Evolutionary conservation across 345 rosid genomes (phyloP), one percentile per base, ranked within the genome.

Genomic region (Draba incana): DNA sequence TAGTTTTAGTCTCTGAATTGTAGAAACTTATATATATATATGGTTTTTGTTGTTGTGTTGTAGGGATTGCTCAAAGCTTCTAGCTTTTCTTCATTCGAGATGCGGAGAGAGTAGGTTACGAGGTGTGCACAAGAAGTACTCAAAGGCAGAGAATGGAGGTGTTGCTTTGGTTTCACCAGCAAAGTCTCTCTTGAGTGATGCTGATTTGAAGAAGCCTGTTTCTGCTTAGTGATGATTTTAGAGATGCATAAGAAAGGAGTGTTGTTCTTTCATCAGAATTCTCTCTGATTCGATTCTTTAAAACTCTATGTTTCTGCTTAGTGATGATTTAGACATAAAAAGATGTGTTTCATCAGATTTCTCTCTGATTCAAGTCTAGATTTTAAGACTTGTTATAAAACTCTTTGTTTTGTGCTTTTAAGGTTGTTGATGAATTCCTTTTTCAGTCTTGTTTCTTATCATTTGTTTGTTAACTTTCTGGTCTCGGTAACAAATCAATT

Each of bases 31-130:
- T 27, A 8, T 16, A 37, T 27, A 8, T 16, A 13, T 20, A 3
- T 27, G 2, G 55, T 48, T 51, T 41, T 1, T 44, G 39, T 35
- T 48, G 41, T 12, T 64, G 38, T 56, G 7, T 41, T 45, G 8
- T 77, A 89, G 96, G 76, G 84, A 81, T 37, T 92, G 98, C 51
- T 88, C 96, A 51, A 81, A 88, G 84, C 57, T 81, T 23, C 65
- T 92, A 58, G 85, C 78, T 1, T 64, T 69, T 48, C 81, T 69
- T 53, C 93, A 92, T 41, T 76, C 85, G 2, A 78, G 75, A 35
- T 87, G 86, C 57, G 77, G 79, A 49, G 92, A 82, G 71, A 82
- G 84, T 60, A 88, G 85, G 82, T 77, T 92, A 16, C 83, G 81
- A 68, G 93, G 89, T 3, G 85, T 81, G 15, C 69, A 80, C 57